Base-by-base conservation (phyloP, 2,329 filamentous ascomycete species). In the Drechslerella dactyloides region DNA sequence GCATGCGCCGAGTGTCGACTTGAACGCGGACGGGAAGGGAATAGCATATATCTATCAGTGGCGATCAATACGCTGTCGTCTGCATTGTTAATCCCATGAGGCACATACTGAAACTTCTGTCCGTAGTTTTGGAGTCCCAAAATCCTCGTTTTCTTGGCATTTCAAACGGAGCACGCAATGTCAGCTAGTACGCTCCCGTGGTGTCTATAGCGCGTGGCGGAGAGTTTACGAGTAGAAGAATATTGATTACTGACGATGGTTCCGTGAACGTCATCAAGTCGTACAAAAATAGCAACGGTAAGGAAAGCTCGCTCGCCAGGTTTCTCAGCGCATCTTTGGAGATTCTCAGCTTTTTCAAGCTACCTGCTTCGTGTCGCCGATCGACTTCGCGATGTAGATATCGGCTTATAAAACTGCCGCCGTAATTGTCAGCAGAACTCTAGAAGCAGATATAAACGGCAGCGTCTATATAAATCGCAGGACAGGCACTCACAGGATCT, bases 21-120 rank as follows among this genome's bases (percentile, higher is more conserved):
- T 52, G 48, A 5, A 52, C 21, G 3, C 48, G 48, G 27, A 52
- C 48, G 48, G 27, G 27, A 52, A 24, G 21, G 11, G 48, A 52
- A 52, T 52, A 24, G 48, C 21, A 24, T 3, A 24, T 3, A 52
- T 52, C 21, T 52, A 15, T 33, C 19, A 7, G 10, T 6, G 4
- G 4, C 13, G 13, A 17, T 42, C 37, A 17, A 42, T 15, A 42
- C 4, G 37, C 4, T 13, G n/a, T 13, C 15, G 15, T 13, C 11
- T 15, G 15, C n/a, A 6, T 42, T 42, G n/a, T 13, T 17, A 17
- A 2, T 42, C 4, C 37, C 3, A 37, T 6, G 11, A 42, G 15
- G 15, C n/a, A 13, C 37, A 13, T 42, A 42, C 37, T 42, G 37
- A 42, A 42, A 15, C 5, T 42, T 13, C 37, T 42, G 37, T 42